Evolutionary conservation across 1,284 basidiomycete genomes (phyloP), one percentile per base, ranked within the genome.

Genomic region (Malassezia pachydermatis): DNA sequence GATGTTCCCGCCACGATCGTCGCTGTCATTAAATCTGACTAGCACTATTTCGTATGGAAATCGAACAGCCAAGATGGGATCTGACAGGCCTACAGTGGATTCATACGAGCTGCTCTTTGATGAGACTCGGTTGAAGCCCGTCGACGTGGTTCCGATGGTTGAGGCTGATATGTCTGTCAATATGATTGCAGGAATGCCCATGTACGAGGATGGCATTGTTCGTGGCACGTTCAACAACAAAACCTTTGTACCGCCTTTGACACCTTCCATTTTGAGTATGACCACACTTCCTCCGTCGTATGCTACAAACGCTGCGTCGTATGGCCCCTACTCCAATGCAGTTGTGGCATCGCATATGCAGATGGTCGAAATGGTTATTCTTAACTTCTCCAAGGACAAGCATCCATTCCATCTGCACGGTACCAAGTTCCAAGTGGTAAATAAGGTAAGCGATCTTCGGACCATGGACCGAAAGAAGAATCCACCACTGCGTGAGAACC

Each of bases 351-450:
- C 86, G 23, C 81, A 86, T 63, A 74, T 81, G 32, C 80, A 86
- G 10, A 82, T 84, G 3, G 75, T 95, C 40, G 82, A 94, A 70
- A 76, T 95, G 45, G 79, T 83, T 1, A 74, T 94, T 40, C 81
- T 82, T 71, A 94, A 92, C 72, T 77, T 76, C n/a, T 84, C 86
- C 69, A 75, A 75, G 0, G 81, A 81, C 11, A 80, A 80, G 65
- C 83, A 88, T 74, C 84, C 86, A 54, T 52, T 60, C 44, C 58
- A 60, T 38, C 22, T 60, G 30, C 58, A 60, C 45, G 58, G 56
- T 1, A 30, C 44, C 41, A 35, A 56, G 24, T 60, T 60, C 45
- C 55, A 58, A 35, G 78, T 92, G 58, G 80, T 89, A 36, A 75
- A 80, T 55, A 82, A 84, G 48, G 78, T 81, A 0, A 63, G 76